A percentile compares a stretch with the other conserved stretches of the same genome.
These are phyloP conservation scores for Lactarius hengduanensis DNA, from an alignment of 768 basidiomycete species.

Conservation along the genomic window DNA sequence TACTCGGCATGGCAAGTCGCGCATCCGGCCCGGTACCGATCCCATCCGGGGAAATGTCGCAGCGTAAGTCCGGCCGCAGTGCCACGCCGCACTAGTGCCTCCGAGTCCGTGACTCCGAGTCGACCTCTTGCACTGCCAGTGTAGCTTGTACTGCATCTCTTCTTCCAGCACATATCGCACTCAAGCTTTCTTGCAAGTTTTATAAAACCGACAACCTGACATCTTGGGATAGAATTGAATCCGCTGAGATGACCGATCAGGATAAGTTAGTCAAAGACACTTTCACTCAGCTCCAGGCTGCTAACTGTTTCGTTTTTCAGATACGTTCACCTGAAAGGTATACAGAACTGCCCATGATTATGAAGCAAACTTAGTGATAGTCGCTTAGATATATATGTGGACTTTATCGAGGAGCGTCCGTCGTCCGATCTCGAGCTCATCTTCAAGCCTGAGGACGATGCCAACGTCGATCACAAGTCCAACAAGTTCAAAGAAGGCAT, in stretches of 20 bases:
- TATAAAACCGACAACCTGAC: background rate
- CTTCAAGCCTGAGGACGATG: background rate
- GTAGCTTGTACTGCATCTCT: too few species aligned
- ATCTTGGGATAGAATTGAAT: background rate
- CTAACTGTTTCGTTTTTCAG: background rate
- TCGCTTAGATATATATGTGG: background rate
- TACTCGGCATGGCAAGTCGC: too few species aligned
- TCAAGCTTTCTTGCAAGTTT: too few species aligned
- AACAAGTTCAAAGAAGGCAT: background rate
- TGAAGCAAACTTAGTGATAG: background rate
- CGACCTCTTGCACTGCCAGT: too few species aligned
- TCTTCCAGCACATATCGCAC: too few species aligned
- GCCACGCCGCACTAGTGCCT: too few species aligned
- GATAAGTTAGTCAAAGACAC: background rate
- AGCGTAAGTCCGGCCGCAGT: too few species aligned
- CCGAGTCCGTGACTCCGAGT: too few species aligned
- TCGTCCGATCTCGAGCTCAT: background rate
- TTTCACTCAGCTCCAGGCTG: background rate
- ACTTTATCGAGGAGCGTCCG: background rate
- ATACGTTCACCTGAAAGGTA: background rate
- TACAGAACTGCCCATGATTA: background rate
- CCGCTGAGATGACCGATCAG: background rate
- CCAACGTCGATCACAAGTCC: background rate
- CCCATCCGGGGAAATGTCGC: too few species aligned
- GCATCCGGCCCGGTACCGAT: too few species aligned